Base-by-base conservation (phyloP, 176 grass and related monocot species). In the Otatea glauca region DNA sequence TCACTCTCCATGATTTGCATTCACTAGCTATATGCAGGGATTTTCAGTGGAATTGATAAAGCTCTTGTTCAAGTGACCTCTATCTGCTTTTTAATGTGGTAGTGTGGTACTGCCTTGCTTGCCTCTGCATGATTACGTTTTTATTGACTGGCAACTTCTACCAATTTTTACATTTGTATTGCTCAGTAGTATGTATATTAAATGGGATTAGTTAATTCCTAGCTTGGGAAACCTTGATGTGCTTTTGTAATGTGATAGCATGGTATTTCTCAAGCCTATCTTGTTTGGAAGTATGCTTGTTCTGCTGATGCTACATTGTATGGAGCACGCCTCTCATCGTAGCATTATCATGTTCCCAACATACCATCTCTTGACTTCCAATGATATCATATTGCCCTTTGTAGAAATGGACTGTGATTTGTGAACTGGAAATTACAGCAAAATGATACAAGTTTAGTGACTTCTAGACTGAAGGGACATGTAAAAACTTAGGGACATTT, bases 271-370 rank as follows among this genome's bases (percentile, higher is more conserved):
- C 67, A 50, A 63, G 9, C 34, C 0, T 2, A 4, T 77, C 0
- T 68, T 47, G 1, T 56, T 71, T 61, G 38, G 63, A 87, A 77
- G 34, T 51, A 53, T 70, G 12, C 15, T 9, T 81, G 69, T 54
- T 32, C 35, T 64, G 62, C 39, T 74, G 9, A 68, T 10, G 49
- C 34, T 63, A 85, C 18, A 48, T 56, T 76, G 34, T 38, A 77
- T 74, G 9, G 27, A 64, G 20, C 35, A 65, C 45, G 54, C 8
- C 68, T 41, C 71, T 41, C 68, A 70, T 6, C 14, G 39, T 44
- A 39, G 9, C 42, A 45, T 70, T 5, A 47, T 71, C 41, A 15
- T 47, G 39, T 45, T 47, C 39, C 39, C 7, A 41, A 41, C 39
- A 7, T 41, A 41, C 0, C 12, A 71, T 25, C 25, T 25, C 43